phyloP scores from a whole-genome alignment of 129 eudicot species.

The Oenanthe sinensis region DNA sequence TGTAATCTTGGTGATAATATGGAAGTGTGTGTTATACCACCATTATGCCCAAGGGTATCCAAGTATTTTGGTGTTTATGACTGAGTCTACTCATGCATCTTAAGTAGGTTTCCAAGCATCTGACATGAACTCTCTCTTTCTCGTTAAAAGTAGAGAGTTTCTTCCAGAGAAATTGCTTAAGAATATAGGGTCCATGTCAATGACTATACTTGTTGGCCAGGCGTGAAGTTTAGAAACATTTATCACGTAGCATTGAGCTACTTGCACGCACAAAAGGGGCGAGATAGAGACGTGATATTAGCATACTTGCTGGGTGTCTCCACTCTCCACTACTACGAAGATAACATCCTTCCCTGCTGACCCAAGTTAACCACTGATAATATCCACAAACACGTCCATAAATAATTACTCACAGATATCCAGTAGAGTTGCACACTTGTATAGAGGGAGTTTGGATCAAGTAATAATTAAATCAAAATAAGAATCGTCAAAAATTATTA shows the following conservation, averaged over 20 bases:
- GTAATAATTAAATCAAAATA: too few relatives aligned
- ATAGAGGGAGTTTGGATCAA: background rate
- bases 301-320: background rate
- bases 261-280: background rate
- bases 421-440: background rate
- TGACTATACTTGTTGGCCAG: background rate
- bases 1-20: background rate
- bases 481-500: too few relatives aligned
- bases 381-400: background rate
- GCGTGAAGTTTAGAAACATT: background rate
- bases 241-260: constrained; percentile 1
- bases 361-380: background rate
- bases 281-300: background rate
- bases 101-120: background rate
- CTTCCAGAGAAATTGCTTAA: background rate
- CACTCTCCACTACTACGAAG: too few relatives aligned
- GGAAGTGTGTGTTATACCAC: too few relatives aligned
- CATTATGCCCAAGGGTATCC: background rate
- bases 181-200: constrained; percentile 1
- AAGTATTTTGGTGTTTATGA: background rate
- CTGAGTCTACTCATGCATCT: background rate
- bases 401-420: too few relatives aligned
- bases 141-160: background rate
- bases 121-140: background rate
- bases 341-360: background rate